A percentile compares a stretch with the other conserved stretches of the same genome.
phyloP scores from a whole-genome alignment of 73 alveolate genomes.

The Symbiodinium natans region DNA sequence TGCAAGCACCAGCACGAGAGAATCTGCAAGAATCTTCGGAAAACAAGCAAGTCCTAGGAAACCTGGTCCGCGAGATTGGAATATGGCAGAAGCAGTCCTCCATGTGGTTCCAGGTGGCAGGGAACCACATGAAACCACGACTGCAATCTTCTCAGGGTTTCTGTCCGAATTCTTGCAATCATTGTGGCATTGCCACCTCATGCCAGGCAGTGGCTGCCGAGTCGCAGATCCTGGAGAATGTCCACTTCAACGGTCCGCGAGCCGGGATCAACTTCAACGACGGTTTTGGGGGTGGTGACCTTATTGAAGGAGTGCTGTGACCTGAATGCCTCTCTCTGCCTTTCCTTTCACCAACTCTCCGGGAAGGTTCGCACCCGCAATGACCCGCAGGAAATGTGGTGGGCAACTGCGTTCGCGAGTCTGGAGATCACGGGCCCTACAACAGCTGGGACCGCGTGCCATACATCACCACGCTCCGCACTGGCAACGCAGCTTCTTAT shows the following conservation, averaged over 20 bases:
- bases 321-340: no score
- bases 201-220: background rate
- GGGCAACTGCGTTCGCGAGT: background rate
- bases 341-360: no score
- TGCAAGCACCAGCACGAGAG: no score
- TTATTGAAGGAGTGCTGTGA: no score
- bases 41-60: no score
- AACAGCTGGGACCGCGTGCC: constrained; percentile 15
- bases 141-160: no score
- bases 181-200: background rate
- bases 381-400: background rate
- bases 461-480: background rate
- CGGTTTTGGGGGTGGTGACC: background rate
- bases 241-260: background rate
- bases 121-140: no score
- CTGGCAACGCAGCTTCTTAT: no score
- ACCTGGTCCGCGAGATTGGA: background rate
- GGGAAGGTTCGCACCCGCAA: no score
- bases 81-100: constrained; percentile 15
- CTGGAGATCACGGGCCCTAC: background rate
- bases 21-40: no score
- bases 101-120: background rate
- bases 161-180: no score
- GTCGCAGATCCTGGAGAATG: background rate
- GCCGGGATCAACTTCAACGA: constrained; percentile 18